Conservation (phyloP, 306 rosid species). For the Cucurbita pepo region DNA sequence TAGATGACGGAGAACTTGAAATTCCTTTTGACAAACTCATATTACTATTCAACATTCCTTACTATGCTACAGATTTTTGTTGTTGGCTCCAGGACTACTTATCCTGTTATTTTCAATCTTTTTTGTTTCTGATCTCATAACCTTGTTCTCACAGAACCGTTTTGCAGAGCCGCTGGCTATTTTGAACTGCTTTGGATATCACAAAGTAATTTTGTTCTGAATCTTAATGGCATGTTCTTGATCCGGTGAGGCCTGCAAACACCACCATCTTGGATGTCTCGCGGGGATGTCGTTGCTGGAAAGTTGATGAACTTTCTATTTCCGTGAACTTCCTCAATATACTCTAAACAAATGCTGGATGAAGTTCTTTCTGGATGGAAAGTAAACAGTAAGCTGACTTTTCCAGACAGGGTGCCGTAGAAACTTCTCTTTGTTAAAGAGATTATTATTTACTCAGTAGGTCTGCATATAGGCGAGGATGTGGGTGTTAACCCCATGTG, state of each 20-base stretch:
- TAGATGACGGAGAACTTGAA: background rate
- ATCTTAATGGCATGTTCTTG: background rate
- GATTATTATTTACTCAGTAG: background rate
- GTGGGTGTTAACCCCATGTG: slow-evolving; percentile 4
- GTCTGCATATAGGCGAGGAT: background rate
- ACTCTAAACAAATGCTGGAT: background rate
- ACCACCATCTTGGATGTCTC: background rate
- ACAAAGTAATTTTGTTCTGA: background rate
- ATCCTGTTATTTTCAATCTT: background rate
- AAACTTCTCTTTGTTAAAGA: background rate
- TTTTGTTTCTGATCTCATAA: background rate
- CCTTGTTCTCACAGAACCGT: background rate
- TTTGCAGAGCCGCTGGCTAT: background rate
- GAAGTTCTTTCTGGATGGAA: background rate
- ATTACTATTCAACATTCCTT: background rate
- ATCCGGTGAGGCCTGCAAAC: background rate
- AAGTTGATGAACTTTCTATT: background rate
- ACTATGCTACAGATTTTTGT: background rate
- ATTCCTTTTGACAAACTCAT: background rate
- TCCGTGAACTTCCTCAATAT: background rate
- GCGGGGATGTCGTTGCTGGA: background rate
- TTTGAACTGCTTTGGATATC: background rate
- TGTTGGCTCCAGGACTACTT: background rate
- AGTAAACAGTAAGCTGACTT: background rate
- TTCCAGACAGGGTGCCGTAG: background rate